A percentile compares a stretch with the other conserved stretches of the same genome.
Evolutionary conservation across 2,329 filamentous ascomycete genomes (phyloP).

Genomic region (Diaporthe destruens): DNA sequence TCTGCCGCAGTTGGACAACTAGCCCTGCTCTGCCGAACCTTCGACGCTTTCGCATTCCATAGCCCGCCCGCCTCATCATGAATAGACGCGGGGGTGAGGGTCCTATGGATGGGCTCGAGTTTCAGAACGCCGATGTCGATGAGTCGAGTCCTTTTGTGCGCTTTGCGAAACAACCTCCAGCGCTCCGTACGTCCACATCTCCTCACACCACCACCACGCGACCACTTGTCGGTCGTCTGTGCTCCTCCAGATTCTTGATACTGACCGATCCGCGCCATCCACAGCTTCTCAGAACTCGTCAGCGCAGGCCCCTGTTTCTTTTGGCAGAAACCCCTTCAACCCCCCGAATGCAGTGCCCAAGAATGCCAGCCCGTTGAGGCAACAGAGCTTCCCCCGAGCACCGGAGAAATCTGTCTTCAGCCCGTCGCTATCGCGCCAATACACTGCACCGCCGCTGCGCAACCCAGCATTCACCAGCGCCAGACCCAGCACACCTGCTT

Average conservation of each 20-base stretch:
- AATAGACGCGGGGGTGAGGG: conserved; percentile 27
- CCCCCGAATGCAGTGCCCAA: conserved; percentile 41
- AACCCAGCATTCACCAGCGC: conserved; percentile 67
- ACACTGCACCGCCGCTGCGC: conserved; percentile 66
- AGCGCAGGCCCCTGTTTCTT: not conserved
- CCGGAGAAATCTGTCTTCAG: conserved; percentile 62
- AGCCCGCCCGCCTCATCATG: conserved; percentile 7
- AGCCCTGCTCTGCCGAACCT: conserved; percentile 9
- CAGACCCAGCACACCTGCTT: conserved; percentile 29
- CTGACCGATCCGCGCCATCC: not conserved
- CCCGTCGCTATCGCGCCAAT: conserved; percentile 56
- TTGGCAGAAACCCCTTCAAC: conserved; percentile 52
- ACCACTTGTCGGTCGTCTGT: not conserved
- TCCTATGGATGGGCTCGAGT: conserved; percentile 33
- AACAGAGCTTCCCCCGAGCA: conserved; percentile 52
- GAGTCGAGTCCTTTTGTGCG: conserved; percentile 20
- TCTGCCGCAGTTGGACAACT: not conserved
- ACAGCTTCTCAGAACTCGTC: conserved; percentile 13
- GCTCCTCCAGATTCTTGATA: not conserved
- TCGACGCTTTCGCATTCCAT: not conserved
- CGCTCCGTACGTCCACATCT: conserved; percentile 41
- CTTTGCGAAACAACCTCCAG: conserved; percentile 47
- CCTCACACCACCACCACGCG: conserved; percentile 18
- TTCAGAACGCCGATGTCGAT: conserved; percentile 24
- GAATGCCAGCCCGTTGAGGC: conserved; percentile 50